phyloP scores from a whole-genome alignment of 768 basidiomycete genomes.

The Termitomyces sp. region DNA sequence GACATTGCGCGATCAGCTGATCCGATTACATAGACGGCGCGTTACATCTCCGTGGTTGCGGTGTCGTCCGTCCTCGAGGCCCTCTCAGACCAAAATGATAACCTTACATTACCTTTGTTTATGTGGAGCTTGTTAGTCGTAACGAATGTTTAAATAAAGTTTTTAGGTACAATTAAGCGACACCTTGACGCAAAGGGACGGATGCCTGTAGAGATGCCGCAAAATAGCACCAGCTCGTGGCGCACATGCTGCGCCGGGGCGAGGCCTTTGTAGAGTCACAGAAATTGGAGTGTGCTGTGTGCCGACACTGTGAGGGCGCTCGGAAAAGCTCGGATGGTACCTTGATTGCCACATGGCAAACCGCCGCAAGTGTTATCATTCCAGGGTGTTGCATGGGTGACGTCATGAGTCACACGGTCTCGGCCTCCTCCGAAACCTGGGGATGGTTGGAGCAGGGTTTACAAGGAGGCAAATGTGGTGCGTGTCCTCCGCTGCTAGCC shows the following conservation, averaged over 20 bases:
- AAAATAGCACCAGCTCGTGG: not conserved
- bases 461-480: not conserved
- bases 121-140: conserved; percentile 87
- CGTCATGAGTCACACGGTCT: conserved; percentile 26
- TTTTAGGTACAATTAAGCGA: not conserved
- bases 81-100: conserved; percentile 93
- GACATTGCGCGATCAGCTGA: not conserved
- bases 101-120: conserved; percentile 92
- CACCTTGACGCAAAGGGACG: conserved; percentile 3
- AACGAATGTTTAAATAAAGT: conserved; percentile 23
- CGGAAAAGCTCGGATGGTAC: not conserved
- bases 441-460: conserved; percentile 1
- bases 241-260: conserved; percentile 1
- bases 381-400: conserved; percentile 14
- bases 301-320: not conserved
- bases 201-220: not conserved
- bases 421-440: conserved; percentile 12
- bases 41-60: conserved; percentile 60
- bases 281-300: not conserved
- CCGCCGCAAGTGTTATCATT: not conserved
- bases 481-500: not conserved
- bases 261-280: not conserved
- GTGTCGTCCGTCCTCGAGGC: conserved; percentile 80
- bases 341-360: not conserved
- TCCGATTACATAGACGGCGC: conserved; percentile 40